These are phyloP conservation scores for Mimosa pudica DNA, from an alignment of 306 rosid species.

Conservation along the genomic window DNA sequence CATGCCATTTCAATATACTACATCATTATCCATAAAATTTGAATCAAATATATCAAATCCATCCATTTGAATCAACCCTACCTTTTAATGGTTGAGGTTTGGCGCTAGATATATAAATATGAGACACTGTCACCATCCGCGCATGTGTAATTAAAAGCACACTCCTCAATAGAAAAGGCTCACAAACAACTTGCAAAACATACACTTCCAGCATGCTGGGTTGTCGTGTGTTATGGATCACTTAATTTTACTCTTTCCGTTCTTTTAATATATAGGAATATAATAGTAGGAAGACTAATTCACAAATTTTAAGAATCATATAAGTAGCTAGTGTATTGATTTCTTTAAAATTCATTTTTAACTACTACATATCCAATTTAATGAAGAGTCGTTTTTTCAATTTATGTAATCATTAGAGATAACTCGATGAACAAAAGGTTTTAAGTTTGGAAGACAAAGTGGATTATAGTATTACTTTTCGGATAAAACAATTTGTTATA, in stretches of 20 bases:
- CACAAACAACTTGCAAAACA: background rate
- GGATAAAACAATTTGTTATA: too few relatives aligned
- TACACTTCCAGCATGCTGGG: background rate
- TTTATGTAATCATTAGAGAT: too few relatives aligned
- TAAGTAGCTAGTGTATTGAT: background rate
- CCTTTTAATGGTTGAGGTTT: background rate
- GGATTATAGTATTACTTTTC: too few relatives aligned
- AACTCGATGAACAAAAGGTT: too few relatives aligned
- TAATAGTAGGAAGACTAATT: too few relatives aligned
- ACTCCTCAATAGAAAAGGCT: background rate
- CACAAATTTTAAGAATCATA: too few relatives aligned
- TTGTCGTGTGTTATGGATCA: background rate
- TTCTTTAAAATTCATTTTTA: too few relatives aligned
- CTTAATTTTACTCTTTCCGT: background rate
- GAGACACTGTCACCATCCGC: background rate
- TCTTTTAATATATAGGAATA: too few relatives aligned
- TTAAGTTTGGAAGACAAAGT: too few relatives aligned
- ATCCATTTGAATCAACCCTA: background rate
- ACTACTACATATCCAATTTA: too few relatives aligned
- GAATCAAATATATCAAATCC: background rate
- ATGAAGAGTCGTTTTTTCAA: too few relatives aligned
- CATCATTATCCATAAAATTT: background rate
- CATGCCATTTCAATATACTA: too few relatives aligned
- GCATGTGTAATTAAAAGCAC: background rate
- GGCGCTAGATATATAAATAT: background rate